Percentiles rank a stretch among this genome's conserved stretches.
Evolutionary conservation across 2,329 filamentous ascomycete species (phyloP).

Genomic region (Cryphonectria nitschkei): DNA sequence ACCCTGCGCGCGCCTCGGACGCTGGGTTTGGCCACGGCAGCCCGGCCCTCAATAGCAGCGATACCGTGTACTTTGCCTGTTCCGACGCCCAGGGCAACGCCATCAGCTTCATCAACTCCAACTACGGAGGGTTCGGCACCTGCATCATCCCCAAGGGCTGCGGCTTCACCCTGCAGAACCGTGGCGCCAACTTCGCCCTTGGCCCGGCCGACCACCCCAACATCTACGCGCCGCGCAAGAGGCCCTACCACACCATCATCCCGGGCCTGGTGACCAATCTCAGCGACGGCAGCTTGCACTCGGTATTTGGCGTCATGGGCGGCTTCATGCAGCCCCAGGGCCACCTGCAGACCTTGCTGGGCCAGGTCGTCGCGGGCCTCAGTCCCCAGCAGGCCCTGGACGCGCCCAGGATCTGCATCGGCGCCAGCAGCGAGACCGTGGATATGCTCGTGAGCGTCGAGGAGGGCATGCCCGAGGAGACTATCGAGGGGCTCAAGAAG

Average conservation of each 20-base stretch:
- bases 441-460: constrained; percentile 76
- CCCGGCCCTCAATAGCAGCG: constrained; percentile 81
- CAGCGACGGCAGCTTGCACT: constrained; percentile 74
- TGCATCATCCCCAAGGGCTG: constrained; percentile 82
- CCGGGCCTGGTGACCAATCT: constrained; percentile 85
- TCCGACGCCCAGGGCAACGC: constrained; percentile 85
- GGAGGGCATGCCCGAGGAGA: constrained; percentile 74
- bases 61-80: constrained; percentile 93
- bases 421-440: constrained; percentile 68
- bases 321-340: constrained; percentile 99
- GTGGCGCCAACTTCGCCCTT: constrained; percentile 84
- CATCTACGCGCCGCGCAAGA: constrained; percentile 75
- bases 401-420: constrained; percentile 87
- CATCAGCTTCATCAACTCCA: constrained; percentile 95
- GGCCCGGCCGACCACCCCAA: constrained; percentile 72
- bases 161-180: constrained; percentile 94
- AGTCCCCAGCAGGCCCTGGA: constrained; percentile 89
- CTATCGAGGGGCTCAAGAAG: constrained; percentile 66
- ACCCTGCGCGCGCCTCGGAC: constrained; percentile 63
- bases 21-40: constrained; percentile 71
- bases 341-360: constrained; percentile 89
- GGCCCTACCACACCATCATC: constrained; percentile 98
- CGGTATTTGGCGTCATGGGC: constrained; percentile 94
- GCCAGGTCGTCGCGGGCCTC: constrained; percentile 80
- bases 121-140: constrained; percentile 88